Conservation (phyloP, 1,284 basidiomycete genomes). For the Ustilago lituana region DNA sequence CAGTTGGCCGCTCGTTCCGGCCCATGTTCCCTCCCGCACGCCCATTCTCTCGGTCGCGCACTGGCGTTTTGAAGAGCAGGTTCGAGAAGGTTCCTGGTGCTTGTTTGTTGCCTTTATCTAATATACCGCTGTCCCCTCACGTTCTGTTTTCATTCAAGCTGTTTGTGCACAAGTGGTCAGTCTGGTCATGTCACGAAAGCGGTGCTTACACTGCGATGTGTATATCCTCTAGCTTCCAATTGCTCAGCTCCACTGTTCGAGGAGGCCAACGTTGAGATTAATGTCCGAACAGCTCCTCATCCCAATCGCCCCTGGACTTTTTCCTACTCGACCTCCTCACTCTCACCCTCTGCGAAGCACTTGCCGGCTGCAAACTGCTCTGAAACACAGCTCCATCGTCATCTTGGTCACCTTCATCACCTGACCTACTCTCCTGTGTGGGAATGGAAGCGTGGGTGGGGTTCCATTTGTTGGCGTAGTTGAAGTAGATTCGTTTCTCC, state of each 20-base stretch:
- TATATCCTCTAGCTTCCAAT: too few species aligned
- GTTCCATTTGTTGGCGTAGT: conserved; percentile 38
- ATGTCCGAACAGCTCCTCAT: conserved; percentile 29
- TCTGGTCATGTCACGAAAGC: too few species aligned
- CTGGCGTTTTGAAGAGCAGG: neutral
- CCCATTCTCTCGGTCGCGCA: neutral
- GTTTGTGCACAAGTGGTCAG: too few species aligned
- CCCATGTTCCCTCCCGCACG: conserved; percentile 8
- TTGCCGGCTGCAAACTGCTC: conserved; percentile 13
- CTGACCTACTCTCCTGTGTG: too few species aligned
- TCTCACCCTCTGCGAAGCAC: neutral
- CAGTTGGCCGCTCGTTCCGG: conserved; percentile 31
- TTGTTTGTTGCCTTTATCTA: too few species aligned
- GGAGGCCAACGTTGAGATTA: neutral
- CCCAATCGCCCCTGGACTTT: conserved; percentile 33
- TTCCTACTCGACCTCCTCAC: conserved; percentile 21
- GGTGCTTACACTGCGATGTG: too few species aligned
- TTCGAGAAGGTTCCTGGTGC: too few species aligned
- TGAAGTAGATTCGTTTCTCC: conserved; percentile 22
- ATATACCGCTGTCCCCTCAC: neutral
- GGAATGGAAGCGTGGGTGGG: too few species aligned
- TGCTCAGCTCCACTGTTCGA: too few species aligned
- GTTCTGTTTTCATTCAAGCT: too few species aligned
- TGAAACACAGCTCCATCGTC: conserved; percentile 2
- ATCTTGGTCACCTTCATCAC: neutral